phyloP scores from a whole-genome alignment of 2,329 filamentous ascomycete genomes.

The Cadophora sp. region DNA sequence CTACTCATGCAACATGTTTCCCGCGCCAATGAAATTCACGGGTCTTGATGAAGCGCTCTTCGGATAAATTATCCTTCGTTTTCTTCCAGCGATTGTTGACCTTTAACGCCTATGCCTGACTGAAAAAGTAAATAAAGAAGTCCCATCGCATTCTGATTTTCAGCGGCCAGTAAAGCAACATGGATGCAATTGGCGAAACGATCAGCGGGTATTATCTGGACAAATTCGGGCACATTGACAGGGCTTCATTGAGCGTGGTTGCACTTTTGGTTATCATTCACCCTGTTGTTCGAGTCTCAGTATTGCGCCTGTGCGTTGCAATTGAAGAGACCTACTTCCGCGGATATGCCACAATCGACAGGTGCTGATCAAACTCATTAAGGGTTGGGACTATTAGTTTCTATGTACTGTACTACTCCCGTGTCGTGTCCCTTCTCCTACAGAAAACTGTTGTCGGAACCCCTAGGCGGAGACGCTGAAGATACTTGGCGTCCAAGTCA shows the following conservation, averaged over 20 bases:
- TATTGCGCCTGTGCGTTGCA: background rate
- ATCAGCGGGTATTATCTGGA: background rate
- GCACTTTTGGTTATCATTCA: constrained; percentile 2
- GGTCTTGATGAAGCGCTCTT: background rate
- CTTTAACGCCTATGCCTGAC: background rate
- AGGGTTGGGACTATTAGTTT: background rate
- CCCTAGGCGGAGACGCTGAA: background rate
- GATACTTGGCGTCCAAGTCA: background rate
- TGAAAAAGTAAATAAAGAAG: background rate
- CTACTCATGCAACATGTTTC: background rate
- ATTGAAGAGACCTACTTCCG: background rate
- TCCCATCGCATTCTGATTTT: background rate
- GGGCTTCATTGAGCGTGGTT: background rate
- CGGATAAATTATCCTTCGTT: background rate
- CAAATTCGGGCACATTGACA: background rate
- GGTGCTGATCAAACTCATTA: background rate
- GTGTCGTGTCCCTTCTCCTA: background rate
- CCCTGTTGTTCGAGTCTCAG: background rate
- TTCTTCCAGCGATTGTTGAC: background rate
- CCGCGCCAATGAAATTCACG: background rate
- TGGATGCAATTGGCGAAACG: background rate
- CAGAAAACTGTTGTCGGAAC: background rate
- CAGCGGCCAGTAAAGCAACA: background rate
- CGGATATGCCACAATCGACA: background rate
- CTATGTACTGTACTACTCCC: background rate